These are phyloP conservation scores for Talaromyces nanjingensis DNA, from an alignment of 495 filamentous ascomycete genomes.

Conservation along the genomic window DNA sequence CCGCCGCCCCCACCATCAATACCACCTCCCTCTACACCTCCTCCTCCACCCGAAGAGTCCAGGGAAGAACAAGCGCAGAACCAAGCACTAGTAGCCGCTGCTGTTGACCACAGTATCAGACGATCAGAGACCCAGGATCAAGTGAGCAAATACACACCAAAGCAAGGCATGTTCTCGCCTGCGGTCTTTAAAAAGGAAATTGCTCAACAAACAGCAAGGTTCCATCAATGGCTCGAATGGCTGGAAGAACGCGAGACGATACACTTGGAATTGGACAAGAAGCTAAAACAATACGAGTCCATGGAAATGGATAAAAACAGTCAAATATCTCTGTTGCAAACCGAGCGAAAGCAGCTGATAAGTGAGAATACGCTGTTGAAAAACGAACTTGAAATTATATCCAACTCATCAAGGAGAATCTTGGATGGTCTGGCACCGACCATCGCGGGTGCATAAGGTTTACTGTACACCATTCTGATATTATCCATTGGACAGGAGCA, in stretches of 20 bases:
- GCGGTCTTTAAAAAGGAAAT: not conserved
- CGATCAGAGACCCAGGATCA: not conserved
- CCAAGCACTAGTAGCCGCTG: not conserved
- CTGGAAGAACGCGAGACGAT: not conserved
- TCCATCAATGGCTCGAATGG: not conserved
- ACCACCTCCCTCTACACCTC: conserved; percentile 3
- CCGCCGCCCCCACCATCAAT: conserved; percentile 4
- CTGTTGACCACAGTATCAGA: not conserved
- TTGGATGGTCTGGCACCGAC: not conserved
- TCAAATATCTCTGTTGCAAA: not conserved
- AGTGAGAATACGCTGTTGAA: not conserved
- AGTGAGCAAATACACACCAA: not conserved
- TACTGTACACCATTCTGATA: not conserved
- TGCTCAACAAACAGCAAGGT: not conserved
- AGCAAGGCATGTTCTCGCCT: not conserved
- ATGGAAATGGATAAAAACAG: not conserved
- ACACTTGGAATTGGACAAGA: not conserved
- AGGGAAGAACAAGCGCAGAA: not conserved
- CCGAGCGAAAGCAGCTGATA: not conserved
- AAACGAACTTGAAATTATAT: not conserved
- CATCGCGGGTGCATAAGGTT: not conserved
- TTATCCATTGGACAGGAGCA: not conserved
- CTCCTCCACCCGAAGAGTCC: not conserved
- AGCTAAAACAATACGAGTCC: not conserved
- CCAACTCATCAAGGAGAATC: not conserved